Base-by-base conservation (phyloP, 2,329 filamentous ascomycete genomes). In the Acephala macrosclerotiorum region DNA sequence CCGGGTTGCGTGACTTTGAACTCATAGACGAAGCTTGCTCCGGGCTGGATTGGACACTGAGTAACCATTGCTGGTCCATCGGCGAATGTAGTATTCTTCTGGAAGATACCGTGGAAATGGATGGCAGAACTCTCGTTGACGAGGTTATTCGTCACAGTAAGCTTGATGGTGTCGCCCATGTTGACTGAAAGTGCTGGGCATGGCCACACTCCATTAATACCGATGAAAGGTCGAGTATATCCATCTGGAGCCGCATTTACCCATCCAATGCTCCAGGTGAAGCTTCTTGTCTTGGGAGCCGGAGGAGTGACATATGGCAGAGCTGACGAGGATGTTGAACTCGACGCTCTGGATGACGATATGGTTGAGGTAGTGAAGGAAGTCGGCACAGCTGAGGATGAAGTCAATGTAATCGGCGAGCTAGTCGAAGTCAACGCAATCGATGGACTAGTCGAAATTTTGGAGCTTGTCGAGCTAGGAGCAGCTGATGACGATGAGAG, bases 151-250 rank as follows among this genome's bases (percentile, higher is more conserved):
- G 77, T 76, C 26, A 86, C 73, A 65, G 82, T 83, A 47, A 87
- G 78, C 9, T 84, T 72, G 57, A 87, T 64, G 29, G 78, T 82
- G 67, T 88, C 85, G 35, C 85, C 85, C 42, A 81, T 78, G 45
- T 77, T 81, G 26, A 58, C 85, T 64, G 83, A 79, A 25, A 89
- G 82, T 6, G 76, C 73, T 1, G 89, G 89, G 42, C 61, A 72
- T 9, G 88, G 88, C 85, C 88, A 89, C 71, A 84, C 74, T 7
- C 83, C 82, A 71, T 91, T 90, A 76, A 91, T 85, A 11, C 86
- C 86, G 69, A 87, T 83, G 2, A 81, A 80, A 26, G 80, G 79
- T 14, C 85, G 79, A 20, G 36, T 36, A 49, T 78, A 78, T 60
- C 80, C 79, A 64, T 81, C 79, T 0, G 79, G 80, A 7, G 74